These are phyloP conservation scores for Eleusine indica DNA, from an alignment of 176 grass and related monocot species.

Conservation along the genomic window DNA sequence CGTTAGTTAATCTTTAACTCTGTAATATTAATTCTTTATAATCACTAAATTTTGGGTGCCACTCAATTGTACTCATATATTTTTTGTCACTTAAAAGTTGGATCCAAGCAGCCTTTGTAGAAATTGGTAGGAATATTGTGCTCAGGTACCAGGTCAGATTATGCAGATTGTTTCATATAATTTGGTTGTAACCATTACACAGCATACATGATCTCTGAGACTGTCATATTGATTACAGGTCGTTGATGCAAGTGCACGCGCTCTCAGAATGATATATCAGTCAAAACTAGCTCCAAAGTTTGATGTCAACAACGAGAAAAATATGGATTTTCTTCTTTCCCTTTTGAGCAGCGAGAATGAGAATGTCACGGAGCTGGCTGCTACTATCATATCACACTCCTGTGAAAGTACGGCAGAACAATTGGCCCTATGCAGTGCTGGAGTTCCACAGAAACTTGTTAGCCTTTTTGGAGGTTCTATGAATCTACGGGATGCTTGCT, in stretches of 20 bases:
- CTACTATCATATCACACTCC: conserved; percentile 88
- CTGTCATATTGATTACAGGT: conserved; percentile 59
- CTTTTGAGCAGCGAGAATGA: conserved; percentile 82
- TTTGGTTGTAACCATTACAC: conserved; percentile 13
- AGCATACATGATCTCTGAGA: conserved; percentile 26
- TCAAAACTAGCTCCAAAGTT: conserved; percentile 85
- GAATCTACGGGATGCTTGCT: conserved; percentile 88
- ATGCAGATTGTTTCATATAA: conserved; percentile 32
- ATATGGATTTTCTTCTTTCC: conserved; percentile 90
- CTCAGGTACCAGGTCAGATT: not conserved
- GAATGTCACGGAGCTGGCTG: conserved; percentile 95
- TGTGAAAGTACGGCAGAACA: conserved; percentile 73
- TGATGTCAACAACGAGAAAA: conserved; percentile 79
- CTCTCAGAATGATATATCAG: conserved; percentile 98
- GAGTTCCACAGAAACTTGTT: conserved; percentile 74
- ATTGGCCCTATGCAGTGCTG: conserved; percentile 75
- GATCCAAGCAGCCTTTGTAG: conserved; percentile 19
- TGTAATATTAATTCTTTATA: conserved; percentile 20
- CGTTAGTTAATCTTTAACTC: not conserved
- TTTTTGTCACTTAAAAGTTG: not conserved
- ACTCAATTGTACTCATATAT: conserved; percentile 8
- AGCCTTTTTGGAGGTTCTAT: conserved; percentile 78
- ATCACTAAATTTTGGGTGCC: not conserved
- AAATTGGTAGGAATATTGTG: not conserved
- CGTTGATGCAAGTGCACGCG: conserved; percentile 85